phyloP scores from a whole-genome alignment of 2,329 filamentous ascomycete genomes.

The Scleromitrula shiraiana region DNA sequence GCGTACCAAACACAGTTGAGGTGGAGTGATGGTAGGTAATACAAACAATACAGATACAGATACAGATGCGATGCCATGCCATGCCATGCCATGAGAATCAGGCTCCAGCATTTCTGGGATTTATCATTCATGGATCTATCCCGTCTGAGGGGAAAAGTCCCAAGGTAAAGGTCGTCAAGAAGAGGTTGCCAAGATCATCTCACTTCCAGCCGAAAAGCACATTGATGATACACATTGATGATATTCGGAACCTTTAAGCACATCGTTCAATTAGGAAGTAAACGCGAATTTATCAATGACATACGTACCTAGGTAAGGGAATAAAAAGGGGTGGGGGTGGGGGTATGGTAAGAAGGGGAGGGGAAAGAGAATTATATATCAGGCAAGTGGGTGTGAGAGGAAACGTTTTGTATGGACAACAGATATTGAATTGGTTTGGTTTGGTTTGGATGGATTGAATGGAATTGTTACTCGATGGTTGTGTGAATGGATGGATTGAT shows the following conservation, averaged over 20 bases:
- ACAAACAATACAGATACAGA: not conserved
- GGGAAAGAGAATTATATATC: too few species aligned
- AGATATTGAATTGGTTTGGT: too few species aligned
- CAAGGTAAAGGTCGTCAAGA: not conserved
- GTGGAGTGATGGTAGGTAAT: too few species aligned
- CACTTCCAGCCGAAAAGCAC: not conserved
- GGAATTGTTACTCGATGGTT: too few species aligned
- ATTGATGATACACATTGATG: not conserved
- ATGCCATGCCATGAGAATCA: not conserved
- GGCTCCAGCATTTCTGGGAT: slow-evolving; percentile 2
- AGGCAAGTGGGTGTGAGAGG: too few species aligned
- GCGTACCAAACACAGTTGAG: too few species aligned
- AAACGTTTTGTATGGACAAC: too few species aligned
- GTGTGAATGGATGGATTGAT: too few species aligned
- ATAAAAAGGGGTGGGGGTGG: too few species aligned
- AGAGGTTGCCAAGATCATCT: not conserved
- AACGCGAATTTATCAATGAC: not conserved
- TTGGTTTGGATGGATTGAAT: too few species aligned
- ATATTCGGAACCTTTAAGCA: not conserved
- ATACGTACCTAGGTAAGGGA: too few species aligned
- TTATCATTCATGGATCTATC: not conserved
- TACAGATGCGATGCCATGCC: not conserved
- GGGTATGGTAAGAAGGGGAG: too few species aligned
- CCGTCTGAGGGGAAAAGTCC: not conserved
- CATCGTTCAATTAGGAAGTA: not conserved